phyloP scores from a whole-genome alignment of 2,329 filamentous ascomycete genomes.

The Ophiostoma triangulosporum region DNA sequence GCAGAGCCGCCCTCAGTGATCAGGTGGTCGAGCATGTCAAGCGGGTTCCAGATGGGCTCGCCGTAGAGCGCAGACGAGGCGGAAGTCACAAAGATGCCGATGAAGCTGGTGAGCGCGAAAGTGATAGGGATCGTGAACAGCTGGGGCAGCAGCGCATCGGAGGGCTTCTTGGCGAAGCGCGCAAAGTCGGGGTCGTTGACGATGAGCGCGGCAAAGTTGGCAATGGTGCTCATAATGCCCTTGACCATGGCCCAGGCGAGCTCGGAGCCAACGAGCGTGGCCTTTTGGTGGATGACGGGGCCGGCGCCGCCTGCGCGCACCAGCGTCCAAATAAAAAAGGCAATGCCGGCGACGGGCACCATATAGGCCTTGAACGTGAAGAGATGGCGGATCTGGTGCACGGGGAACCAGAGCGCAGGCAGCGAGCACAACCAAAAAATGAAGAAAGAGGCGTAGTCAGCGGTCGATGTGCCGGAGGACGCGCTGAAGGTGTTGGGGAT shows the following conservation, averaged over 20 bases:
- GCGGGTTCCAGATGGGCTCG: conserved; percentile 59
- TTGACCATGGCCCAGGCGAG: conserved; percentile 25
- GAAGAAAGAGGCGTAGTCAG: conserved; percentile 22
- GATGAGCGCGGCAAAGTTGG: conserved; percentile 22
- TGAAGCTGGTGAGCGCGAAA: conserved; percentile 71
- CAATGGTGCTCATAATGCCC: conserved; percentile 26
- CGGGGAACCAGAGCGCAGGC: conserved; percentile 45
- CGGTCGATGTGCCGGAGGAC: conserved; percentile 22
- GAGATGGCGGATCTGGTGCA: conserved; percentile 25
- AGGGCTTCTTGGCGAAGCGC: conserved; percentile 21
- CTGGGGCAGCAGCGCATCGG: conserved; percentile 15
- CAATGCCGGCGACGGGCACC: conserved; percentile 31
- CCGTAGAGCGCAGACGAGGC: conserved; percentile 55
- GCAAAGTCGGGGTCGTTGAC: conserved; percentile 25
- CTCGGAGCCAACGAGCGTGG: conserved; percentile 11
- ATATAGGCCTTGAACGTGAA: conserved; percentile 32
- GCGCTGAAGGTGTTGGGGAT: conserved; percentile 34
- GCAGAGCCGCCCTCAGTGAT: conserved; percentile 53
- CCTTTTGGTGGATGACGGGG: conserved; percentile 11
- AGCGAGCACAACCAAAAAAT: conserved; percentile 24
- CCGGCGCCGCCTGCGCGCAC: conserved; percentile 12
- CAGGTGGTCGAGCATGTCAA: conserved; percentile 52
- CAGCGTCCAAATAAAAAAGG: conserved; percentile 31
- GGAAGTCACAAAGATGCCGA: conserved; percentile 67
- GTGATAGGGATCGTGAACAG: conserved; percentile 38